phyloP scores from a whole-genome alignment of 371 early-diverging fungal genomes.

The Mortierella sp. region DNA sequence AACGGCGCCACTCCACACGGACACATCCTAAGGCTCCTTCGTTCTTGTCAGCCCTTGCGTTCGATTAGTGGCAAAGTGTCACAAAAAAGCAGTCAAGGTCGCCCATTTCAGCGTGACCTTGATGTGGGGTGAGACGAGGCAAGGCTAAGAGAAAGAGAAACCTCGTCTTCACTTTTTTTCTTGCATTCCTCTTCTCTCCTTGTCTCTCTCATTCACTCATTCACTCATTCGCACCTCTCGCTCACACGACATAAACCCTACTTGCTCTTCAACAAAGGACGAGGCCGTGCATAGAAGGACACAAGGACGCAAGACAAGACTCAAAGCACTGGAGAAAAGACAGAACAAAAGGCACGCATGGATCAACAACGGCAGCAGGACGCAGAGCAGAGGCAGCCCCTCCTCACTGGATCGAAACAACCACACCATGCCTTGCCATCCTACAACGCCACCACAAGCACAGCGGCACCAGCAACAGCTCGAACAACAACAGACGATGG shows the following conservation, averaged over 20 bases:
- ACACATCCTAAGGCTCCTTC: neutral
- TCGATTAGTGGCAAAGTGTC: neutral
- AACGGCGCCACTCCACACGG: neutral
- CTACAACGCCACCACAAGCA: constrained; percentile 11
- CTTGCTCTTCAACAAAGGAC: neutral
- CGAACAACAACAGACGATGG: neutral
- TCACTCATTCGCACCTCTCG: neutral
- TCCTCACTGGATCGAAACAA: constrained; percentile 9
- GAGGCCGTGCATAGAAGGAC: neutral
- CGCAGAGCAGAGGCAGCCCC: constrained; percentile 19
- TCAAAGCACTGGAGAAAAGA: neutral
- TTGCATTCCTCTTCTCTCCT: neutral
- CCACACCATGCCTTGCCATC: neutral
- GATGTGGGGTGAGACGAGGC: neutral
- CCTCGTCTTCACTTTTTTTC: neutral
- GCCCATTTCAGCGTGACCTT: neutral
- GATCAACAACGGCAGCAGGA: constrained; percentile 22
- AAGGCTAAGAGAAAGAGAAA: neutral
- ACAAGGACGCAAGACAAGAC: neutral
- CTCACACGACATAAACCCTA: neutral
- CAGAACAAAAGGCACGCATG: constrained; percentile 3
- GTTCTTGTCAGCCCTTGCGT: neutral
- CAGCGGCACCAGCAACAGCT: constrained; percentile 3
- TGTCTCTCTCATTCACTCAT: neutral
- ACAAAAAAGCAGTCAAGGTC: neutral